Percentiles rank a stretch among this genome's conserved stretches.
Evolutionary conservation across 2,329 filamentous ascomycete genomes (phyloP).

Genomic region (Fusarium verticillioides): DNA sequence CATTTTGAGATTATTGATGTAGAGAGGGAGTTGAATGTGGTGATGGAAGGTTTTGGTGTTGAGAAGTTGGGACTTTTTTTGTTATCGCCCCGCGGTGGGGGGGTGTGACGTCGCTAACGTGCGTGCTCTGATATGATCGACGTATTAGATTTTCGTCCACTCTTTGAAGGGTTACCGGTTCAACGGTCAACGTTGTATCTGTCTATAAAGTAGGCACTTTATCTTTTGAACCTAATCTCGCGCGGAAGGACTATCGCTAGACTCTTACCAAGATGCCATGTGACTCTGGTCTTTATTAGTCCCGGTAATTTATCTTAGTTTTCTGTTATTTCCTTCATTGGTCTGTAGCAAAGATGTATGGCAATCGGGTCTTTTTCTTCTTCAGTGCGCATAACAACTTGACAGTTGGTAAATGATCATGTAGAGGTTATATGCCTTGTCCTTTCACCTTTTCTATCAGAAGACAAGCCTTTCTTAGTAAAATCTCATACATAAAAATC

Average conservation of each 20-base stretch:
- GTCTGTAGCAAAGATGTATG: too few species aligned
- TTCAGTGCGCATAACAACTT: not conserved
- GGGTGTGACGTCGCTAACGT: slow-evolving; percentile 12
- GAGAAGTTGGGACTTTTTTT: slow-evolving; percentile 24
- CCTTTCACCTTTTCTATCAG: too few species aligned
- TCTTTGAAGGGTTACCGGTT: not conserved
- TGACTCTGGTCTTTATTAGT: too few species aligned
- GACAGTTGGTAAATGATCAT: not conserved
- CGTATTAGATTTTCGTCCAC: not conserved
- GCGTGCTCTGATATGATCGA: not conserved
- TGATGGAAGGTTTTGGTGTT: slow-evolving; percentile 16
- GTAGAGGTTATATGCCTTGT: too few species aligned
- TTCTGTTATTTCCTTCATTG: not conserved
- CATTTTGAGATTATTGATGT: slow-evolving; percentile 32
- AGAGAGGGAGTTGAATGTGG: not conserved
- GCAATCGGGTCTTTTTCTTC: rapidly evolving
- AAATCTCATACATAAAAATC: too few species aligned
- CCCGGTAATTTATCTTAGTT: rapidly evolving
- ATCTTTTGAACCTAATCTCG: not conserved
- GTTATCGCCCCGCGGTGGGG: slow-evolving; percentile 19
- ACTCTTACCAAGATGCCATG: not conserved
- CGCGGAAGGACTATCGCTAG: not conserved
- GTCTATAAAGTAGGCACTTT: not conserved
- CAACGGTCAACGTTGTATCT: not conserved
- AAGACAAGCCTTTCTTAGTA: too few species aligned